Evolutionary conservation across 192 early-diverging fungal species (phyloP).

Genomic region (Ambispora gerdemannii): DNA sequence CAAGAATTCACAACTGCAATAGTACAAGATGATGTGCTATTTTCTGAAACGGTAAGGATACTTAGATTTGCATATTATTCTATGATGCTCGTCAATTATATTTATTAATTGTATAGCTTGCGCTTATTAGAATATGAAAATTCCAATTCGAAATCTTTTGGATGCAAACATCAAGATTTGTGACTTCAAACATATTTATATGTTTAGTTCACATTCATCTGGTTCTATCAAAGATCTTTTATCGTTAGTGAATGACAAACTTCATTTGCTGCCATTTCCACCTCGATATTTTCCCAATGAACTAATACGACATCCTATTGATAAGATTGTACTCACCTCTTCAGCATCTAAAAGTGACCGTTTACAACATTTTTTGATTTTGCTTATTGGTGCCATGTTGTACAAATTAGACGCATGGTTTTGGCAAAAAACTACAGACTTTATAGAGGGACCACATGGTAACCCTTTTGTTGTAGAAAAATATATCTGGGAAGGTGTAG

Average conservation of each 20-base stretch:
- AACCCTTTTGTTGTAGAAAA: slow-evolving; percentile 19
- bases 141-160: slow-evolving; percentile 9
- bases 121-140: background rate
- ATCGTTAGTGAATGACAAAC: background rate
- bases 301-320: slow-evolving; percentile 22
- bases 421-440: slow-evolving; percentile 17
- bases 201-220: background rate
- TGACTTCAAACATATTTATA: slow-evolving; percentile 6
- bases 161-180: background rate
- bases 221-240: background rate
- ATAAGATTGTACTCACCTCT: background rate
- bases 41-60: slow-evolving; percentile 5
- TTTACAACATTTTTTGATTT: slow-evolving; percentile 6
- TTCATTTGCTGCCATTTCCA: slow-evolving; percentile 26
- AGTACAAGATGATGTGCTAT: slow-evolving; percentile 11
- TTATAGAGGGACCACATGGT: slow-evolving; percentile 10
- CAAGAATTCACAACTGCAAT: background rate
- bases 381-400: background rate
- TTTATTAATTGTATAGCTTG: too few relatives aligned
- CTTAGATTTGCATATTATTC: too few relatives aligned
- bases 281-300: slow-evolving; percentile 21
- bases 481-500: slow-evolving; percentile 22
- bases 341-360: background rate
- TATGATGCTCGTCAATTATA: background rate
- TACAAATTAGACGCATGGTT: background rate